A percentile compares a stretch with the other conserved stretches of the same genome.
Evolutionary conservation across 2,329 filamentous ascomycete genomes (phyloP).

Genomic region (Aureobasidium sp.): DNA sequence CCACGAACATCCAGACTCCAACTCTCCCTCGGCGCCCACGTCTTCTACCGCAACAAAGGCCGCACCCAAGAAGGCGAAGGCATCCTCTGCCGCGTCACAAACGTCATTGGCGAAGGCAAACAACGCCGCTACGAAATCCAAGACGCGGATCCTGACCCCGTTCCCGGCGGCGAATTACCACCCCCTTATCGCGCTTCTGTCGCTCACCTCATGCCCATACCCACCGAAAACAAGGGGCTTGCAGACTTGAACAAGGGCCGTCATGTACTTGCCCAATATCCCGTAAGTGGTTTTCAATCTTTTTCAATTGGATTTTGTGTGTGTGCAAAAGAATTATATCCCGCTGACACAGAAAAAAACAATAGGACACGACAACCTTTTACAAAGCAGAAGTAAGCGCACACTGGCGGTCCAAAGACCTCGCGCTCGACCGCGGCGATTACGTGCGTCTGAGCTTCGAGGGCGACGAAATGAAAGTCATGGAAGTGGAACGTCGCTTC

Average conservation of each 20-base stretch:
- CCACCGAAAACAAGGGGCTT: slow-evolving; percentile 32
- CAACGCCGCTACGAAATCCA: slow-evolving; percentile 47
- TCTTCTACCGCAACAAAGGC: slow-evolving; percentile 41
- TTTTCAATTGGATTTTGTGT: no score
- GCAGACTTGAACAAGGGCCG: slow-evolving; percentile 34
- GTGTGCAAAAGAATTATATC: no score
- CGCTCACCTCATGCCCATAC: slow-evolving; percentile 40
- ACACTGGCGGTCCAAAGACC: slow-evolving; percentile 32
- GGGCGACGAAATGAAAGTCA: slow-evolving; percentile 37
- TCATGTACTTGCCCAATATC: slow-evolving; percentile 43
- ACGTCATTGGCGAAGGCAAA: slow-evolving; percentile 46
- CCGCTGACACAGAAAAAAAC: background rate
- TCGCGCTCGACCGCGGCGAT: slow-evolving; percentile 22
- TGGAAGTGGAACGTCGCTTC: slow-evolving; percentile 44
- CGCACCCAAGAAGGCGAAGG: slow-evolving; percentile 39
- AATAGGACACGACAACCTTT: slow-evolving; percentile 42
- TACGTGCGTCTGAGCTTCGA: slow-evolving; percentile 40
- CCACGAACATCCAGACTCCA: slow-evolving; percentile 23
- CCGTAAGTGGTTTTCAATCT: slow-evolving; percentile 17
- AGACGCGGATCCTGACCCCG: slow-evolving; percentile 38
- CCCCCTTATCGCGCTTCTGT: slow-evolving; percentile 39
- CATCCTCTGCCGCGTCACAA: slow-evolving; percentile 43
- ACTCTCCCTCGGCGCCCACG: slow-evolving; percentile 36
- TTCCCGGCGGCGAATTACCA: slow-evolving; percentile 23
- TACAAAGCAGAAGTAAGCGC: slow-evolving; percentile 44